Conservation (phyloP, 768 basidiomycete species). For the Lentinula aciculospora region DNA sequence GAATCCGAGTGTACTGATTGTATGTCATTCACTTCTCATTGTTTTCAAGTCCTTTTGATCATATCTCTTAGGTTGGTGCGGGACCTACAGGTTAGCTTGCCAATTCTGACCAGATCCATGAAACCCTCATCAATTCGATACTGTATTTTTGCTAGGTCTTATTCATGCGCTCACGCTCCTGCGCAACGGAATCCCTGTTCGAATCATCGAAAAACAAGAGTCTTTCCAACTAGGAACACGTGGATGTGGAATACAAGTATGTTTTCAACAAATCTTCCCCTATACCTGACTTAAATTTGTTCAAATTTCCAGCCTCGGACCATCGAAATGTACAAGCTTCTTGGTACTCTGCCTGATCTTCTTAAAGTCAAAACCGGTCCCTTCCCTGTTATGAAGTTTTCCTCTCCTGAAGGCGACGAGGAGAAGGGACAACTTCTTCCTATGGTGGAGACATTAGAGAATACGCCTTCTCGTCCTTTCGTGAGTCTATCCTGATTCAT, state of each 20-base stretch:
- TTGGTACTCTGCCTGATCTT: constrained; percentile 19
- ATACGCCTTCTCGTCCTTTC: constrained; percentile 19
- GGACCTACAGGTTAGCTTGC: neutral
- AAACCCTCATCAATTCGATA: neutral
- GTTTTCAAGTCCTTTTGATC: neutral
- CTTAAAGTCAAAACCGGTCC: constrained; percentile 12
- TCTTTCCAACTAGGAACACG: constrained; percentile 13
- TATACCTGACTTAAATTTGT: neutral
- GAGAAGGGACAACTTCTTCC: constrained; percentile 10
- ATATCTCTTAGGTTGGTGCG: neutral
- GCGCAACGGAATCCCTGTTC: constrained; percentile 40
- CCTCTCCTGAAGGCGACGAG: constrained; percentile 13
- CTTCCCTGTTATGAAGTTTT: constrained; percentile 14
- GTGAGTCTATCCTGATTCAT: constrained; percentile 12
- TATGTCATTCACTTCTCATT: neutral
- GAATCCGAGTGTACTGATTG: neutral
- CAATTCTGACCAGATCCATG: too few relatives aligned
- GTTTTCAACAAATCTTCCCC: neutral
- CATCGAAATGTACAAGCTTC: constrained; percentile 21
- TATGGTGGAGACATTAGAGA: constrained; percentile 14
- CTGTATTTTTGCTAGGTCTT: constrained; percentile 15
- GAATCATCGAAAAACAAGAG: constrained; percentile 43
- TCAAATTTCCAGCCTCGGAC: constrained; percentile 17
- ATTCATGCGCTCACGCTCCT: constrained; percentile 26
- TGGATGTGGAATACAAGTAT: constrained; percentile 19